Evolutionary conservation across 2,329 filamentous ascomycete genomes (phyloP), one percentile per base, ranked within the genome.

Genomic region (Alternaria viburni): DNA sequence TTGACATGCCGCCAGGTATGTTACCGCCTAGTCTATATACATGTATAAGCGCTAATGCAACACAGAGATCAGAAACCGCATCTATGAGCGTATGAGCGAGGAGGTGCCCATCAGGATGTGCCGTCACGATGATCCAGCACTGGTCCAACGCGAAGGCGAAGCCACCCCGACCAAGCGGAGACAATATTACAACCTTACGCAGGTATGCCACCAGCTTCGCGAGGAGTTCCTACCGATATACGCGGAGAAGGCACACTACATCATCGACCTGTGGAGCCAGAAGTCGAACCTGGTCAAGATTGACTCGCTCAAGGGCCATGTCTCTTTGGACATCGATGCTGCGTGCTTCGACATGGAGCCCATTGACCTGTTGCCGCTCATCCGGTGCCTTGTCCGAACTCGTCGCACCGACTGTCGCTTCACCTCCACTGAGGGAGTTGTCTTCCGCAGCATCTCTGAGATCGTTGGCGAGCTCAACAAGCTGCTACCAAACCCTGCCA

Each of bases 181-280:
- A 43, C 60, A 62, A 19, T 62, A 59, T 32, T 59, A 62, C 60
- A 55, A 23, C 23, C 57, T 77, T 3, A 72, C 72, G 1, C 72
- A 76, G 54, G 73, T 72, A n/a, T 74, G 68, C 54, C 66, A 54
- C 5, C 62, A 68, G n/a, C 64, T 76, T 13, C 74, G 75, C 43
- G 25, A 56, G 5, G 75, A 77, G 36, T 76, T 71, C 45, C 66
- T 68, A 5, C 69, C 72, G 2, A 36, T 69, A 3, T 76, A 71
- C 65, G 58, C 30, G 25, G 21, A 52, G 25, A 61, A 60, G 10
- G 54, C 59, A 6, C 45, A 62, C 17, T 67, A 67, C 55, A 62
- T 65, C 28, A 62, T 67, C 45, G 65, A 67, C 44, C 30, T 62
- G 12, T 62, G 60, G 60, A 47, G 49, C 44, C 60, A 62, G 25